A percentile compares a stretch with the other conserved stretches of the same genome.
These are phyloP conservation scores for Fusarium acutatum DNA, from an alignment of 2,329 filamentous ascomycete genomes.

Conservation along the genomic window DNA sequence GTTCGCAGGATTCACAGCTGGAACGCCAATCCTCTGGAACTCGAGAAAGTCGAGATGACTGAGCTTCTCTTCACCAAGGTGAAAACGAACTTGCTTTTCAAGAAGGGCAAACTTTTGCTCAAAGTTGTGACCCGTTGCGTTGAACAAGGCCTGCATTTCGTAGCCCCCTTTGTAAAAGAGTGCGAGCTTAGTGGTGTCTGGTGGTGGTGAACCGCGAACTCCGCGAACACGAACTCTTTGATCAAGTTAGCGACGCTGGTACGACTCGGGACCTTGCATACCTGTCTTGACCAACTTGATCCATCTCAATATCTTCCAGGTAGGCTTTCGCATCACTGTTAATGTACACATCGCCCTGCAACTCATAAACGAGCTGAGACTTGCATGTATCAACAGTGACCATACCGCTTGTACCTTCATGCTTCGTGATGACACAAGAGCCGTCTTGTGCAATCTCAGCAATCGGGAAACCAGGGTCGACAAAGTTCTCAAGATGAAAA, in stretches of 20 bases:
- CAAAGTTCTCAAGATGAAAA: not conserved
- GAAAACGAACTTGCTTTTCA: not conserved
- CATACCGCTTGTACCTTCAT: not conserved
- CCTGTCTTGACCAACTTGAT: not conserved
- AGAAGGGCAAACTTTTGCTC: not conserved
- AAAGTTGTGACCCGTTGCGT: not conserved
- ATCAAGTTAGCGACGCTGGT: not conserved
- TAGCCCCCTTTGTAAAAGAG: not conserved
- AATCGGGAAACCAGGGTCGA: not conserved
- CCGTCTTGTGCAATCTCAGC: not conserved
- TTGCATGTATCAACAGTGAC: not conserved
- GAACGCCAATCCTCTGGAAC: not conserved
- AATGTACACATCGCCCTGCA: not conserved
- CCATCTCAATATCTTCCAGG: not conserved
- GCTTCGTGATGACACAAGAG: not conserved
- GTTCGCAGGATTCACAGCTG: not conserved
- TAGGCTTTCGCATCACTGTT: not conserved
- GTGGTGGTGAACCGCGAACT: not conserved
- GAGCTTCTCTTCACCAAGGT: not conserved
- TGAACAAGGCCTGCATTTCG: not conserved
- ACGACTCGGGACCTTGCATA: not conserved
- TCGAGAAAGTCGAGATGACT: not conserved
- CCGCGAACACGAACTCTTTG: not conserved
- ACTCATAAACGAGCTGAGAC: not conserved
- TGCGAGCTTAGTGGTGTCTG: not conserved